Evolutionary conservation across 371 early-diverging fungal species (phyloP), one percentile per base, ranked within the genome.

Genomic region (Syncephalis plumigaleata): DNA sequence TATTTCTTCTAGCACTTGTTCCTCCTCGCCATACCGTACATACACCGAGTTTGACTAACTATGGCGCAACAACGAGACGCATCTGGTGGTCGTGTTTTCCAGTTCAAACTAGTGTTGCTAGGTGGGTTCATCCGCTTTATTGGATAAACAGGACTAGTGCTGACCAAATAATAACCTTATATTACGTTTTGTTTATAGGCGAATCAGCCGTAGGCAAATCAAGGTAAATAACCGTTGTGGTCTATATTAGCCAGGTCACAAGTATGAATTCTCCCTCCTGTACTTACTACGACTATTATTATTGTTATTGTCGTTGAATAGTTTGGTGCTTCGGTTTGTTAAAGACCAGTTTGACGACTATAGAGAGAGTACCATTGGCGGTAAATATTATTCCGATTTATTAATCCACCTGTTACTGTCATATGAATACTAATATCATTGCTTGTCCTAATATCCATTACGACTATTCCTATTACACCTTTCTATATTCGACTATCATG

Each of bases 331-430:
- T 52, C 84, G 98, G 44, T 94, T 94, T 60, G 92, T 92, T 44
- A 91, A 91, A 63, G 87, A 89, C 64, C 89, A 91, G 61, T 97
- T 92, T 68, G 88, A 92, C 56, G 95, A 94, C 59, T 91, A 93
- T 65, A 83, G 90, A 70, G 96, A 95, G 61, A 93, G 93, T 53
- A 97, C 98, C 38, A 95, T 95, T 61, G 96, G 96, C 66, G 88
- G 87, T 82, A 72, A 57, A 49, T 46, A 51, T n/a, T 39, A n/a
- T 39, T 22, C 15, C n/a, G n/a, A 18, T 36, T 36, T 39, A 4
- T 42, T 21, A 37, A 40, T 25, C 2, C 36, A 9, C 9, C 22
- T 31, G 17, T 21, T 44, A n/a, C 39, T 27, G 38, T 48, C 21
- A n/a, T 21, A 49, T 13, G 22, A 13, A 39, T 54, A n/a, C 11